Percentiles rank a stretch among this genome's conserved stretches.
Conservation (phyloP, 2,329 filamentous ascomycete genomes). For the Zymoseptoria ardabiliae region DNA sequence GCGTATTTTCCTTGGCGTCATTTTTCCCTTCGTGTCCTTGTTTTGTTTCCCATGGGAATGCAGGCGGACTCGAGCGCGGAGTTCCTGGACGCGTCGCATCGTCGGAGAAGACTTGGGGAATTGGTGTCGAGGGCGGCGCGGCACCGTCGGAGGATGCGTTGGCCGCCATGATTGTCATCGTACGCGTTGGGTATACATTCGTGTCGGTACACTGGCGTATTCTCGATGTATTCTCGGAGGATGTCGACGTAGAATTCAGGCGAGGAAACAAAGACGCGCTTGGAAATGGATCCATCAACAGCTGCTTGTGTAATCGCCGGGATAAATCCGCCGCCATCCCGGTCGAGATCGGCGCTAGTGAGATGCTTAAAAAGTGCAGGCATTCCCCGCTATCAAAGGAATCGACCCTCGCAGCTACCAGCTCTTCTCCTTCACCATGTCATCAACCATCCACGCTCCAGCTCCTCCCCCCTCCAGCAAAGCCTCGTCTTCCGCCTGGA, state of each 20-base stretch:
- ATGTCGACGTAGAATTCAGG: neutral
- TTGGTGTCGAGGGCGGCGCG: slow-evolving; percentile 19
- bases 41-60: slow-evolving; percentile 31
- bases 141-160: slow-evolving; percentile 4
- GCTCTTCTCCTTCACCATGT: slow-evolving; percentile 5
- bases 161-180: slow-evolving; percentile 2
- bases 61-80: slow-evolving; percentile 47
- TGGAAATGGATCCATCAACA: neutral
- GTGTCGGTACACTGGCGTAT: neutral
- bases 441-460: neutral
- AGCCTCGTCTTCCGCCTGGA: slow-evolving; percentile 7
- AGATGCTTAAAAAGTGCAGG: neutral
- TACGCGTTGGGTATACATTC: neutral
- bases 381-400: neutral
- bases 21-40: slow-evolving; percentile 1
- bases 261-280: neutral
- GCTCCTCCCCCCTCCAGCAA: neutral
- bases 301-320: neutral
- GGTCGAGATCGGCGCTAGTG: slow-evolving; percentile 1
- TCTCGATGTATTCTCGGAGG: neutral
- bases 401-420: neutral
- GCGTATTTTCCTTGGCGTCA: slow-evolving; percentile 17
- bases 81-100: slow-evolving; percentile 31
- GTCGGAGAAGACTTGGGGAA: slow-evolving; percentile 20
- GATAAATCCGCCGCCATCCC: neutral